Evolutionary conservation across 768 basidiomycete species (phyloP), one percentile per base, ranked within the genome.

Genomic region (Russula abietina): DNA sequence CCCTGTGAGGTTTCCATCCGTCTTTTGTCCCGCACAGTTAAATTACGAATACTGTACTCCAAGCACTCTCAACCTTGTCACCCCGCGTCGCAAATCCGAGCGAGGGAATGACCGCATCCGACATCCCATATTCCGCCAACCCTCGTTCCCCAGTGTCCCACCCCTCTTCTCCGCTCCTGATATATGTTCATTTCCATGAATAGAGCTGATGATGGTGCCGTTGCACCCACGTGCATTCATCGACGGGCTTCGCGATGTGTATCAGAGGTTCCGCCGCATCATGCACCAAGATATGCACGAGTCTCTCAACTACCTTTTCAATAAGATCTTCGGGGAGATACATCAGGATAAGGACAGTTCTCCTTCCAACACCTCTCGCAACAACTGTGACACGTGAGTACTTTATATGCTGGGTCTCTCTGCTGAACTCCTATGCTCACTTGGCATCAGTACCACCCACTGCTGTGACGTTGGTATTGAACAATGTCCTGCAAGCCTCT

Each of bases 241-340:
- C 72, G 87, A 93, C 71, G 96, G 96, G 72, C 82, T 98, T 69
- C 92, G 91, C 75, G 86, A 93, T 70, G 14, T n/a, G n/a, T n/a
- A n/a, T n/a, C n/a, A n/a, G n/a, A n/a, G n/a, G n/a, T 99, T 98
- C 71, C 82, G 93, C 54, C 87, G 87, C 39, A 87, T 90, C 17
- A 89, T 90, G 83, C 97, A 99, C 72, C 97, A 99, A 72, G 97
- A 99, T 73, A 96, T 97, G 3, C 97, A 98, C 75, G 97, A 99
- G 75, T 98, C 98, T 74, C 79, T 98, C 46, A 97, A 95, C 72
- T 97, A 89, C 75, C 76, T 98, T 30, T 77, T 99, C 58, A 99
- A 99, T 74, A 86, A 81, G 72, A 87, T 99, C 54, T 88, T 93
- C 39, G 96, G 98, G 74, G 94, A 98, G 72, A 83, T 96, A 67